Percentiles rank a stretch among this genome's conserved stretches.
Conservation (phyloP, 441 rosid genomes). For the Metrosideros polymorpha region DNA sequence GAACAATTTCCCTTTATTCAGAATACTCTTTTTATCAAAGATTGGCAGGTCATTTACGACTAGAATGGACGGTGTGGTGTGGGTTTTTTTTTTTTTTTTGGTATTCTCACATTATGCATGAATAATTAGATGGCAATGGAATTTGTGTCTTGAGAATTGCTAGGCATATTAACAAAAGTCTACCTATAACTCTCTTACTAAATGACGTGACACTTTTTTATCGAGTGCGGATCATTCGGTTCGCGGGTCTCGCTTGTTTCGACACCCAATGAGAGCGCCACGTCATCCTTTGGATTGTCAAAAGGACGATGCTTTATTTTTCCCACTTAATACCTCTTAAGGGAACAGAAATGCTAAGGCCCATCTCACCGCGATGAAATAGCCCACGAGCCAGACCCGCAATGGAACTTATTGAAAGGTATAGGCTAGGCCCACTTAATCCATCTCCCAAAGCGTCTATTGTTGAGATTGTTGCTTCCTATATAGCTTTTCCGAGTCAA, state of each 20-base stretch:
- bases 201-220: neutral
- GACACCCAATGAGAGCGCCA: neutral
- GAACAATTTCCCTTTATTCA: neutral
- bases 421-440: neutral
- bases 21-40: no score
- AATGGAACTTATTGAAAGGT: neutral
- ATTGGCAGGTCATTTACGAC: no score
- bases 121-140: neutral
- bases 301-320: neutral
- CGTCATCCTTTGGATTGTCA: no score
- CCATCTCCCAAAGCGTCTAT: neutral
- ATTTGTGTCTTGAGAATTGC: no score
- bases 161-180: no score
- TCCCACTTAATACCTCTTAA: neutral
- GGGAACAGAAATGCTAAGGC: neutral
- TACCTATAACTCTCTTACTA: no score
- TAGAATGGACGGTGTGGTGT: no score
- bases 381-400: neutral
- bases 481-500: neutral
- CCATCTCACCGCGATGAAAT: neutral
- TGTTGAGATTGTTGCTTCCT: neutral
- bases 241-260: neutral
- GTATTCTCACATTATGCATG: no score
- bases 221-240: neutral
- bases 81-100: no score